Conservation (phyloP, 441 rosid species). For the Pelargonium hybrid region DNA sequence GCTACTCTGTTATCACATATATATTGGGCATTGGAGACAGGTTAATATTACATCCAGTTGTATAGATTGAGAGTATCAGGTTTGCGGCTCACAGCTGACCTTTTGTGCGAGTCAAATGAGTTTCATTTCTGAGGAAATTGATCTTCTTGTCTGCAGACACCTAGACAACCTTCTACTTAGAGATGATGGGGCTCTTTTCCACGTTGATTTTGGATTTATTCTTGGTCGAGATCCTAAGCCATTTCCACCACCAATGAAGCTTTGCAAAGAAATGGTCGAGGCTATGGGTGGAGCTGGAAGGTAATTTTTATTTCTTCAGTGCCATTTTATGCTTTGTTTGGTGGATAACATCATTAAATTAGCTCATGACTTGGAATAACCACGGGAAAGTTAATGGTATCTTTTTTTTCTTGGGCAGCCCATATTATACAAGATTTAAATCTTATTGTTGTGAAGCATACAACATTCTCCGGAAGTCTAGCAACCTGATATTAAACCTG, state of each 20-base stretch:
- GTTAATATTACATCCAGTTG: conserved; percentile 25
- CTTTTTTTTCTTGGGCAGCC: conserved; percentile 44
- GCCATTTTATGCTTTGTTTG: not conserved
- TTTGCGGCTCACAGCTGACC: not conserved
- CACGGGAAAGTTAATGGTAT: conserved; percentile 11
- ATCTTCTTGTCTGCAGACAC: conserved; percentile 43
- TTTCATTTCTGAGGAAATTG: conserved; percentile 7
- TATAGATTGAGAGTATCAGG: not conserved
- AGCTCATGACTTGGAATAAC: not conserved
- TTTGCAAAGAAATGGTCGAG: conserved; percentile 99
- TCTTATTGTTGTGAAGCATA: conserved; percentile 98
- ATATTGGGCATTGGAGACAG: conserved; percentile 96
- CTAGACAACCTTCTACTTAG: conserved; percentile 94
- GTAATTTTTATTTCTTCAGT: conserved; percentile 25
- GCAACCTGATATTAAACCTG: conserved; percentile 84
- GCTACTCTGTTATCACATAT: conserved; percentile 93
- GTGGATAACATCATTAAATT: not conserved
- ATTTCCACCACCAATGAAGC: conserved; percentile 99
- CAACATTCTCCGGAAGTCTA: conserved; percentile 93
- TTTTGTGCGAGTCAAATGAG: not conserved
- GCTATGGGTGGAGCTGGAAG: conserved; percentile 99
- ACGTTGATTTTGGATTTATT: conserved; percentile 92
- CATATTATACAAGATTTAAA: conserved; percentile 87
- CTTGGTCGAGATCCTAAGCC: conserved; percentile 98
- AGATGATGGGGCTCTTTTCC: conserved; percentile 94